phyloP scores from a whole-genome alignment of 1,284 basidiomycete species.

The Ganoderma leucocontextum region DNA sequence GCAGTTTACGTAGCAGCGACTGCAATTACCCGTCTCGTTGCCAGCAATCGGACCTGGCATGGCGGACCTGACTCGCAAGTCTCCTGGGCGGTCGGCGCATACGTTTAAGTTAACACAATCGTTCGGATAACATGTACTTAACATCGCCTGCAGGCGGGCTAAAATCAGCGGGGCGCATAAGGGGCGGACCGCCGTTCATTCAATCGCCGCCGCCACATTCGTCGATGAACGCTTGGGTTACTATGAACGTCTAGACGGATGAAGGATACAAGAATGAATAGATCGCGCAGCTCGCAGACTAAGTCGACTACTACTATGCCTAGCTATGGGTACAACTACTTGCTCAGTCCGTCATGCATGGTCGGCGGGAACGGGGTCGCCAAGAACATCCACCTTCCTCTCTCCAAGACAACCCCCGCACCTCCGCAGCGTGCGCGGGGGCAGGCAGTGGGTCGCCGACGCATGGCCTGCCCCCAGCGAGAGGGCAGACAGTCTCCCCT shows the following conservation, averaged over 20 bases:
- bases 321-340: slow-evolving; percentile 26
- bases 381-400: slow-evolving; percentile 11
- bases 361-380: slow-evolving; percentile 16
- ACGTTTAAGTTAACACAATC: not conserved
- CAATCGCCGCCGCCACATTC: not conserved
- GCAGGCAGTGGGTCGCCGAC: not conserved
- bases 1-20: not conserved
- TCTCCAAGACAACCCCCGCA: slow-evolving; percentile 7
- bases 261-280: slow-evolving; percentile 33
- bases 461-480: slow-evolving; percentile 28
- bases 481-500: slow-evolving; percentile 25
- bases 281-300: slow-evolving; percentile 26
- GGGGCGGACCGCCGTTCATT: not conserved
- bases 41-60: not conserved
- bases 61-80: not conserved
- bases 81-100: not conserved
- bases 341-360: slow-evolving; percentile 20
- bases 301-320: slow-evolving; percentile 27
- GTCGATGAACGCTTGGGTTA: not conserved
- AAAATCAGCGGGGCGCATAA: not conserved
- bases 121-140: not conserved
- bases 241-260: not conserved
- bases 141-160: not conserved
- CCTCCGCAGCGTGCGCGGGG: slow-evolving; percentile 15
- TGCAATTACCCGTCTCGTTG: not conserved